Evolutionary conservation across 2,329 filamentous ascomycete genomes (phyloP).

Genomic region (Pestalotiopsis sp.): DNA sequence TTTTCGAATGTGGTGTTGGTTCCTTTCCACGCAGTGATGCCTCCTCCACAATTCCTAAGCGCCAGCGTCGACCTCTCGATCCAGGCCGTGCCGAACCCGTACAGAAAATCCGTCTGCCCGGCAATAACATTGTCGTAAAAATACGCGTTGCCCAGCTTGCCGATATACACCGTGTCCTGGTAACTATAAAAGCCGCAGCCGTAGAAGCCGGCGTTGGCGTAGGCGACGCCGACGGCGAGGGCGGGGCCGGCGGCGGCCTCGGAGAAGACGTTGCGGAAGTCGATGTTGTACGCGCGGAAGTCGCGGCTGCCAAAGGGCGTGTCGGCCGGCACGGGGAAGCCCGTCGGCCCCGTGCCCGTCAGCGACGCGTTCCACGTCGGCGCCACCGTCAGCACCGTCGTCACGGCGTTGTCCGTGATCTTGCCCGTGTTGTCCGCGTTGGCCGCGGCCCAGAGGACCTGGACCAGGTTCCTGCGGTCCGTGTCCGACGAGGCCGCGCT

Average conservation of each 20-base stretch:
- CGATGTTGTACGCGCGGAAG: slow-evolving; percentile 68
- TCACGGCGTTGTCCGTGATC: slow-evolving; percentile 62
- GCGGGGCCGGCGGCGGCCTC: slow-evolving; percentile 54
- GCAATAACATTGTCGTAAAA: slow-evolving; percentile 62
- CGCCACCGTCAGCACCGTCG: slow-evolving; percentile 62
- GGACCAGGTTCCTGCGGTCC: slow-evolving; percentile 53
- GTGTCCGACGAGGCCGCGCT: slow-evolving; percentile 31
- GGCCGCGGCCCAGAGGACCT: slow-evolving; percentile 59
- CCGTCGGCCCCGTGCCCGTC: slow-evolving; percentile 63
- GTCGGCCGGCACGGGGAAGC: slow-evolving; percentile 58
- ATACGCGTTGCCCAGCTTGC: slow-evolving; percentile 67
- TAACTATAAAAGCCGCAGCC: slow-evolving; percentile 67
- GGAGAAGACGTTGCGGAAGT: slow-evolving; percentile 63
- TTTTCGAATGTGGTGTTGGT: slow-evolving; percentile 66
- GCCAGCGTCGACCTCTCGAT: slow-evolving; percentile 54
- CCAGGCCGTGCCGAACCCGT: slow-evolving; percentile 68
- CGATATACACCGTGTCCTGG: slow-evolving; percentile 69
- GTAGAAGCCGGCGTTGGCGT: slow-evolving; percentile 69
- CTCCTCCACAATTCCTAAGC: slow-evolving; percentile 64
- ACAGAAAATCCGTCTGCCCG: slow-evolving; percentile 69
- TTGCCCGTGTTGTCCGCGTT: slow-evolving; percentile 43
- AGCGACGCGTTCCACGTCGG: slow-evolving; percentile 64
- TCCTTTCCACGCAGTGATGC: slow-evolving; percentile 70
- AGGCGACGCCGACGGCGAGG: slow-evolving; percentile 61
- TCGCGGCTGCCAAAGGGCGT: slow-evolving; percentile 66